phyloP scores from a whole-genome alignment of 2,329 filamentous ascomycete genomes.

The Rutstroemia sp. region DNA sequence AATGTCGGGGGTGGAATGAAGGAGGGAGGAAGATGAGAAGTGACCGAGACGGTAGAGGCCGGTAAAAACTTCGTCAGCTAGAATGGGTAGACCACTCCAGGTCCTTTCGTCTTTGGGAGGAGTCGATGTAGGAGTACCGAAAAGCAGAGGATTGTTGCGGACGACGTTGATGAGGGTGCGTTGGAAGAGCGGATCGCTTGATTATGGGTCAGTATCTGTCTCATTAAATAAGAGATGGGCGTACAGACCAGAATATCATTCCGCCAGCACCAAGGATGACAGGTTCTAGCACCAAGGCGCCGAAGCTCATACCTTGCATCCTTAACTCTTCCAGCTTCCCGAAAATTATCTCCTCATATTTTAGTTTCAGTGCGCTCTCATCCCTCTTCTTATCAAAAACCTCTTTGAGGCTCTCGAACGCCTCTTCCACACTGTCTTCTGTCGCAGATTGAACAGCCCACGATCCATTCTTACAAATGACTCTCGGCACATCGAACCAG shows the following conservation, averaged over 20 bases:
- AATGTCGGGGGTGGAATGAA: slow-evolving; percentile 63
- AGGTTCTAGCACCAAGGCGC: slow-evolving; percentile 73
- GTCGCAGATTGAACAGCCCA: slow-evolving; percentile 48
- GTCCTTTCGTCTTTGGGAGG: slow-evolving; percentile 14
- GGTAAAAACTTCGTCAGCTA: slow-evolving; percentile 86
- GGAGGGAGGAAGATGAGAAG: slow-evolving; percentile 61
- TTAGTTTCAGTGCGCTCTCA: slow-evolving; percentile 35
- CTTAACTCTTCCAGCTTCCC: slow-evolving; percentile 44
- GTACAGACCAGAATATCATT: slow-evolving; percentile 67
- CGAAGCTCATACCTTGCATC: slow-evolving; percentile 57
- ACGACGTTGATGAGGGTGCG: slow-evolving; percentile 60
- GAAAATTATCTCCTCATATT: slow-evolving; percentile 55
- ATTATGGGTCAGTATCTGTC: background rate
- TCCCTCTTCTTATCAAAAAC: slow-evolving; percentile 55
- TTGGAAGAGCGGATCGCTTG: slow-evolving; percentile 74
- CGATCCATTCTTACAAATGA: slow-evolving; percentile 56
- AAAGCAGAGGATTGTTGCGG: slow-evolving; percentile 41
- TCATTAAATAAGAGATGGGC: background rate
- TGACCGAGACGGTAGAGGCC: slow-evolving; percentile 75
- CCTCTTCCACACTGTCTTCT: slow-evolving; percentile 12
- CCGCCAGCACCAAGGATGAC: slow-evolving; percentile 75
- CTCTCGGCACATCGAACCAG: slow-evolving; percentile 74
- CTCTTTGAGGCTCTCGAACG: slow-evolving; percentile 37
- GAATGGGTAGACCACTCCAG: slow-evolving; percentile 70
- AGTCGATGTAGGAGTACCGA: background rate